Base-by-base conservation (phyloP, 2,329 filamentous ascomycete species). In the Aspergillus ibericus region DNA sequence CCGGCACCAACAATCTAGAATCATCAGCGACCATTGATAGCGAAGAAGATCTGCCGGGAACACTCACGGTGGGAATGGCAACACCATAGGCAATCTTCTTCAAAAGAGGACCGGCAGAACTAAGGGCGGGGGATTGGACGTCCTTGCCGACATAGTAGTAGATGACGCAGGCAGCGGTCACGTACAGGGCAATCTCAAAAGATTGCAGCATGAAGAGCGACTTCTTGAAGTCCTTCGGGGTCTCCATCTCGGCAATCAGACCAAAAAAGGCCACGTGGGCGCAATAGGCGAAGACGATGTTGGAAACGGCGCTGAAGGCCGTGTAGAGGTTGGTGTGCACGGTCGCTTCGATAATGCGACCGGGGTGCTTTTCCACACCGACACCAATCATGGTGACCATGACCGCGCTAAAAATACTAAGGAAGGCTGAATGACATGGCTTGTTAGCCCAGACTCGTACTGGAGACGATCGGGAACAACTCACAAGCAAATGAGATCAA, bases 361-460 rank as follows among this genome's bases (percentile, higher is more conserved):
- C 67, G 51, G 76, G 73, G 12, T 78, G 77, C 51, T 78, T 77
- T 44, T 75, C 68, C 34, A 89, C 74, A 5, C 85, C 86, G 3
- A 88, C 85, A 4, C 81, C 85, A 61, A 89, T 81, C 78, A 91
- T 88, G 56, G 86, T 88, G 66, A 89, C 81, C 48, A 85, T 78
- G 40, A 90, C 87, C n/a, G 87, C 87, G 12, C 82, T 68, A 29
- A 86, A 70, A 63, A 91, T 87, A 55, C 85, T 89, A 35, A 81
- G 75, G 66, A 88, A 91, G 59, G 85, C 80, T 82, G 22, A 15
- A 38, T 18, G 9, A 20, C 10, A 58, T 5, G 9, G 2, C 16
- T n/a, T 5, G 18, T 32, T 7, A 18, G 36, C 16, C 25, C 12
- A 44, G n/a, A 34, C 13, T n/a, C 20, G 36, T 9, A 34, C 4